Conservation (phyloP, 805 yeast species). For the Wickerhamiella lipophila region DNA sequence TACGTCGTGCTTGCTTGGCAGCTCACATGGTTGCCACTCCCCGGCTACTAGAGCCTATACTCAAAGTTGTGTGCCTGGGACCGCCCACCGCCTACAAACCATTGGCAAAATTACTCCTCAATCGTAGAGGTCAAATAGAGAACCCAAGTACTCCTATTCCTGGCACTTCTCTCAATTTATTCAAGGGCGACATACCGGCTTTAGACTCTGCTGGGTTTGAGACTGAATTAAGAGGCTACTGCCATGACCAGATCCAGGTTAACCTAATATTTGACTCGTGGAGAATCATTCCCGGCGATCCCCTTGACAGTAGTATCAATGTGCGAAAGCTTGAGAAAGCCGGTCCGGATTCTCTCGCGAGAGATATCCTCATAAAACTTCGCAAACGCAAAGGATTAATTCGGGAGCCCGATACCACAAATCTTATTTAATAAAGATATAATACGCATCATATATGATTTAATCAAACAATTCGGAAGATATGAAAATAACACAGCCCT, state of each 20-base stretch:
- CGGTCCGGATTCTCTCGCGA: slow-evolving; percentile 51
- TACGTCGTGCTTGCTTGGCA: slow-evolving; percentile 71
- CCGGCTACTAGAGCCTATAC: slow-evolving; percentile 68
- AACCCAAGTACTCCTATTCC: slow-evolving; percentile 41
- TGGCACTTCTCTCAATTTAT: slow-evolving; percentile 55
- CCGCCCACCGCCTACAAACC: slow-evolving; percentile 37
- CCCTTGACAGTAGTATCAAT: slow-evolving; percentile 51
- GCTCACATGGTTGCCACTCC: slow-evolving; percentile 72
- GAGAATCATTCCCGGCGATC: slow-evolving; percentile 83
- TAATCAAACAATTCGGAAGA: too few relatives aligned
- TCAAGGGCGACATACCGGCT: slow-evolving; percentile 64
- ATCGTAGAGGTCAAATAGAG: slow-evolving; percentile 54
- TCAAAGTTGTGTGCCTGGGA: slow-evolving; percentile 46
- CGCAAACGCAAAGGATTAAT: slow-evolving; percentile 76
- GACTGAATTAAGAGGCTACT: slow-evolving; percentile 64
- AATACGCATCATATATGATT: too few relatives aligned
- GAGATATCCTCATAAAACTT: slow-evolving; percentile 84
- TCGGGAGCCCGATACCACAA: slow-evolving; percentile 54
- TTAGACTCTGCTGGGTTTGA: slow-evolving; percentile 86
- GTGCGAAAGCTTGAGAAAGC: slow-evolving; percentile 70
- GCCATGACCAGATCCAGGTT: slow-evolving; percentile 69
- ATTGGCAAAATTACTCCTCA: slow-evolving; percentile 39
- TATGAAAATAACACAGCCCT: too few relatives aligned
- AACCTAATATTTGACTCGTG: slow-evolving; percentile 55
- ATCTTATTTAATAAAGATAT: slow-evolving; percentile 40